These are phyloP conservation scores for Suillus discolor DNA, from an alignment of 768 basidiomycete species.

Conservation along the genomic window DNA sequence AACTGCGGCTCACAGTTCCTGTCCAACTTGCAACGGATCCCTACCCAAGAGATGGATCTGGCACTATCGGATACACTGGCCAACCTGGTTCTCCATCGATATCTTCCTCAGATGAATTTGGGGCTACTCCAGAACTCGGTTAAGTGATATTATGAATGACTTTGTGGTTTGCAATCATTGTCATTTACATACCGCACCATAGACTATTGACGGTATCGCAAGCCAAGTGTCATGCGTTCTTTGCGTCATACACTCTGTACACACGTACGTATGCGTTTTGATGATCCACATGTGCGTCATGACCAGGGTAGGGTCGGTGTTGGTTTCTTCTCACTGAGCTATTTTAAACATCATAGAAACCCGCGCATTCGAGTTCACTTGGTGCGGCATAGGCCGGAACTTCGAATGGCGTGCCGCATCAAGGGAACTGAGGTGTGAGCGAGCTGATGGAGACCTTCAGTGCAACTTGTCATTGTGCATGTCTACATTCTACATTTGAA, in stretches of 20 bases:
- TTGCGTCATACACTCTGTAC: background rate
- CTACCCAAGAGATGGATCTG: conserved; percentile 44
- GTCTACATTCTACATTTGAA: background rate
- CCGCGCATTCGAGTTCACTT: background rate
- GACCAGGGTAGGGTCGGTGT: background rate
- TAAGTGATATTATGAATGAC: background rate
- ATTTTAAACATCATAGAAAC: background rate
- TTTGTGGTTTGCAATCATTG: background rate
- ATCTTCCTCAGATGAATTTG: conserved; percentile 28
- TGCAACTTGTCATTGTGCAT: background rate
- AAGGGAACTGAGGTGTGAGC: background rate
- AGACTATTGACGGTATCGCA: background rate
- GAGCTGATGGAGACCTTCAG: too few species aligned
- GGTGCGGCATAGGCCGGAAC: background rate
- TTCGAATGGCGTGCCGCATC: background rate
- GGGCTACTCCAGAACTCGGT: conserved; percentile 15
- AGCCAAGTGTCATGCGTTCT: background rate
- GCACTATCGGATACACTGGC: conserved; percentile 11
- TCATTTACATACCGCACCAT: background rate
- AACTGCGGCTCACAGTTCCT: conserved; percentile 64
- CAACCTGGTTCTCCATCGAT: conserved; percentile 15
- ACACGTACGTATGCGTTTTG: background rate
- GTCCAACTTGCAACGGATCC: conserved; percentile 65
- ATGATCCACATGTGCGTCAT: background rate
- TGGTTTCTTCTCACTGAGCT: background rate